Evolutionary conservation across 2,329 filamentous ascomycete species (phyloP), one percentile per base, ranked within the genome.

Genomic region (Cryphonectria carpinicola): DNA sequence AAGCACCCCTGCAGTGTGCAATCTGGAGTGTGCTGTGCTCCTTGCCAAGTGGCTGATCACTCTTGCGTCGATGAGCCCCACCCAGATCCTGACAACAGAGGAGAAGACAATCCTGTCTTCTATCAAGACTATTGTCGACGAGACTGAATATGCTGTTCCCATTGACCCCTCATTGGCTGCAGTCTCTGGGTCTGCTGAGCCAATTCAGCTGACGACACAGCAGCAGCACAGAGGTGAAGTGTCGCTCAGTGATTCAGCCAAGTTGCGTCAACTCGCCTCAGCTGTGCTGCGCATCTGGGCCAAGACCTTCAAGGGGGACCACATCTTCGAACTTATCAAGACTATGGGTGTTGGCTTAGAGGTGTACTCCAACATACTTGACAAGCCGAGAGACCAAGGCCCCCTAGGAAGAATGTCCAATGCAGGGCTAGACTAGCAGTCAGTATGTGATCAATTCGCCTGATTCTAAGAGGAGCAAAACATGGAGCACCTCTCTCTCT

Each of bases 11-110:
- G 28, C 60, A 86, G 87, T 90, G 41, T 89, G 87, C 75, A 89
- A 89, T 74, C 85, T 90, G 63, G 88, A 90, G 75, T 89, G 88
- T 71, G 88, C 87, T 41, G 84, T 90, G 11, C 79, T 90, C 49
- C 81, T 90, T 25, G 88, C 87, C 64, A 89, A 88, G 76, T 90
- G 87, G 87, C 81, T 89, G 2, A 80, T 88, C 69, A 89, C 87
- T 0, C 82, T 89, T 2, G 82, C 85, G 0, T 83, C 85, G 19
- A 84, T 88, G 72, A 81, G 83, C 14, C 83, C 85, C 0, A 82
- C 81, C 39, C 86, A 88, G 62, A 79, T 84, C 41, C 84, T 83
- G 10, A 84, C 86, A 0, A 77, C 78, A 0, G 88, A 89, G 28
- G 88, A 90, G 75, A 84, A 82, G 74, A 84, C 82, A 65, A 80